Base-by-base conservation (phyloP, 129 eudicot genomes). In the Flaveria trinervia region DNA sequence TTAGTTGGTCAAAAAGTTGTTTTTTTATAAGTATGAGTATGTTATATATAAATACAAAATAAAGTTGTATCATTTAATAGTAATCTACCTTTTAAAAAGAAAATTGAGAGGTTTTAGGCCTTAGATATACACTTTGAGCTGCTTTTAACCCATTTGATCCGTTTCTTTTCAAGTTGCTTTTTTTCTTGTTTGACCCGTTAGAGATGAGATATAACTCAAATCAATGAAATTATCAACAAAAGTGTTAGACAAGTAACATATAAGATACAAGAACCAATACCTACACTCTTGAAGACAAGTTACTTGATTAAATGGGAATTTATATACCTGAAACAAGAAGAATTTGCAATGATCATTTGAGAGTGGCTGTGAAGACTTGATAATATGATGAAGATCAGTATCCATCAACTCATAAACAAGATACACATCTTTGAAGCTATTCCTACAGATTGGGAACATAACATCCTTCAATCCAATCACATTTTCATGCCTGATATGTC, bases 371-470 rank as follows among this genome's bases (percentile, higher is more conserved):
- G 92, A 36, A 5, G 97, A 92, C 84, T 87, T 92, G 45, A 92
- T 92, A 45, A 92, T 88, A 52, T 87, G 97, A 80, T 89, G 87
- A 80, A 92, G 97, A 89, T 92, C 97, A 30, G 92, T 83, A 76
- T 92, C 95, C 97, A 92, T 89, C 81, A 92, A 73, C 68, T 92
- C 97, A 51, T 89, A 89, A 43, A 92, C 97, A 81, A 92, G 81
- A 79, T 92, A 92, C 25, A 92, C 88, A 51, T 92, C 97, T 84
- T 85, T 85, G 79, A 92, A 92, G 75, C 87, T 86, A 73, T 65
- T 83, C 64, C 77, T 50, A 18, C 84, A 78, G 17, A 81, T 65
- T 9, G 97, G 92, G 71, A 89, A 77, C 97, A 92, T 88, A 5
- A 92, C 92, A 84, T 92, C 97, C 79, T 92, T 92, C 77, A 92